Evolutionary conservation across 441 rosid species (phyloP).

Genomic region (Theobroma grandiflorum): DNA sequence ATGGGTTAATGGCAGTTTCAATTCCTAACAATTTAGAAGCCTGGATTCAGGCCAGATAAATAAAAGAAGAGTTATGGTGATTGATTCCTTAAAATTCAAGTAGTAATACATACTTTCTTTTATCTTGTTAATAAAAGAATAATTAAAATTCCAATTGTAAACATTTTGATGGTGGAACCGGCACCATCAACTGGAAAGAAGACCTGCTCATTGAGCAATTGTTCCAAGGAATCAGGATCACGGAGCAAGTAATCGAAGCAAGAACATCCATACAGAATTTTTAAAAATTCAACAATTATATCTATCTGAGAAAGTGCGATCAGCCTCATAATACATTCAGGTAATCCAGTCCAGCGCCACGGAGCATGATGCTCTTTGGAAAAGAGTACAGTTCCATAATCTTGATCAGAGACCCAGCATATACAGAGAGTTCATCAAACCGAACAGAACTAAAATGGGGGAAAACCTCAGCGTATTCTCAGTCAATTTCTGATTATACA

Average conservation of each 20-base stretch:
- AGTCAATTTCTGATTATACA: constrained; percentile 2
- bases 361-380: not conserved
- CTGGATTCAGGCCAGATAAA: not conserved
- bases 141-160: not conserved
- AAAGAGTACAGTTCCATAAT: not conserved
- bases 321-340: not conserved
- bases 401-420: not conserved
- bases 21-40: too few relatives aligned
- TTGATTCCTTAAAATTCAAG: too few relatives aligned
- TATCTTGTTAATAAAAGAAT: too few relatives aligned
- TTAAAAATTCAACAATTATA: not conserved
- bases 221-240: not conserved
- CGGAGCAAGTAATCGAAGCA: not conserved
- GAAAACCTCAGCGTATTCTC: not conserved
- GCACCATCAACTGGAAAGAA: not conserved
- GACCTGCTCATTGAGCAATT: not conserved
- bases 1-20: not conserved
- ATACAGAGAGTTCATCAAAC: not conserved
- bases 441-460: not conserved
- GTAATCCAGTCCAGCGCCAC: not conserved
- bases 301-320: not conserved
- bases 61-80: too few relatives aligned
- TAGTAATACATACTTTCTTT: too few relatives aligned
- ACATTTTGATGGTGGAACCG: not conserved
- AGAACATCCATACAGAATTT: too few relatives aligned